A percentile compares a stretch with the other conserved stretches of the same genome.
Evolutionary conservation across 768 basidiomycete species (phyloP).

Genomic region (Mycena crocata): DNA sequence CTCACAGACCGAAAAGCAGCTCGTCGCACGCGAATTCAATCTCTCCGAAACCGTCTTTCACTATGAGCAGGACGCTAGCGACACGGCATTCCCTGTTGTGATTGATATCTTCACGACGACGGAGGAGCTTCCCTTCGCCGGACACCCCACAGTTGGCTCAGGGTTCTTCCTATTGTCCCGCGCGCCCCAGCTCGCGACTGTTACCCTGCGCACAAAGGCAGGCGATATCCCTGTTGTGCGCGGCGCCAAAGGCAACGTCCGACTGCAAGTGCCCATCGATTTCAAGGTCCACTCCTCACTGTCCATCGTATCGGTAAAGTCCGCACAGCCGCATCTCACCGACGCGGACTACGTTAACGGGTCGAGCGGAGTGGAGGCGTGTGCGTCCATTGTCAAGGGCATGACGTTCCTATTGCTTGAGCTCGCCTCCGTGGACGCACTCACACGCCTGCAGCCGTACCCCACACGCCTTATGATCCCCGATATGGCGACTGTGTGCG

Average conservation of each 20-base stretch:
- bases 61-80: conserved; percentile 42
- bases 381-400: conserved; percentile 60
- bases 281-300: conserved; percentile 53
- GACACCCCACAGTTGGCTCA: conserved; percentile 58
- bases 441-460: conserved; percentile 45
- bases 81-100: conserved; percentile 33
- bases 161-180: conserved; percentile 54
- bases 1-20: conserved; percentile 53
- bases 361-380: conserved; percentile 43
- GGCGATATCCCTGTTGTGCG: conserved; percentile 53
- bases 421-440: conserved; percentile 51
- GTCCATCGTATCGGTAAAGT: conserved; percentile 41
- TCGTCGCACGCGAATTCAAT: conserved; percentile 61
- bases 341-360: conserved; percentile 53
- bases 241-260: conserved; percentile 43
- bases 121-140: conserved; percentile 57
- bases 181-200: conserved; percentile 28
- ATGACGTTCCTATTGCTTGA: conserved; percentile 57
- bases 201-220: conserved; percentile 54
- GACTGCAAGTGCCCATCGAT: conserved; percentile 52
- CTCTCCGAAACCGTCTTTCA: conserved; percentile 62
- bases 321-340: conserved; percentile 42
- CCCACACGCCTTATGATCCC: conserved; percentile 40
- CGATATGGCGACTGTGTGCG: conserved; percentile 35
- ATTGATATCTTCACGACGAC: conserved; percentile 57